These are phyloP conservation scores for Aegilops speltoides DNA, from an alignment of 176 grass and related monocot genomes.

Conservation along the genomic window DNA sequence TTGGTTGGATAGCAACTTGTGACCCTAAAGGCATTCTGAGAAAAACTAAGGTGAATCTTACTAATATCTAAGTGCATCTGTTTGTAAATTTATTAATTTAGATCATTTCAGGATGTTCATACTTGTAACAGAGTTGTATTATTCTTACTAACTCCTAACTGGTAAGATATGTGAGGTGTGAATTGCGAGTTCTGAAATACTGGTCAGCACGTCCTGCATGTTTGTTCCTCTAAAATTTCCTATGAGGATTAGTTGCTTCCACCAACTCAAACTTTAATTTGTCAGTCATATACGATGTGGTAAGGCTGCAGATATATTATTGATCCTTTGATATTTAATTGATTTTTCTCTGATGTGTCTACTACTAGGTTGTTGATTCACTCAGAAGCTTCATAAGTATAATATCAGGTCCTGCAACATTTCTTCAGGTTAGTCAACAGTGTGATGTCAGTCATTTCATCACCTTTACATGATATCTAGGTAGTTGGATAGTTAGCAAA, in stretches of 20 bases:
- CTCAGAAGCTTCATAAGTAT: conserved; percentile 48
- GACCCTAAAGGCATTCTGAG: conserved; percentile 67
- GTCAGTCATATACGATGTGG: background rate
- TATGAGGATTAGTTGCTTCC: background rate
- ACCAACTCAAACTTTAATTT: background rate
- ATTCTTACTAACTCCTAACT: background rate
- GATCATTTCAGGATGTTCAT: conserved; percentile 10
- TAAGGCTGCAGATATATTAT: background rate
- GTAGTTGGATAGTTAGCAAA: background rate
- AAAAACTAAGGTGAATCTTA: conserved; percentile 52
- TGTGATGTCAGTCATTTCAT: background rate
- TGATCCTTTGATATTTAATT: background rate
- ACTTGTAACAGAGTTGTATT: background rate
- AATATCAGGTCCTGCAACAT: conserved; percentile 61
- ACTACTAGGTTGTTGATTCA: conserved; percentile 47
- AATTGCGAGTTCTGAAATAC: background rate
- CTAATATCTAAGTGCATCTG: background rate
- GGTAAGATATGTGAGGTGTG: background rate
- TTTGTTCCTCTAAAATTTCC: background rate
- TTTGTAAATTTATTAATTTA: background rate
- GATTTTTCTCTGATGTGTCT: background rate
- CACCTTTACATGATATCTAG: background rate
- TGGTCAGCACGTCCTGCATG: background rate
- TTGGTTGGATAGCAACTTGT: conserved; percentile 67
- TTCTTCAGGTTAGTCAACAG: conserved; percentile 52